phyloP scores from a whole-genome alignment of 352 stramenopile species.

The Achlya hypogyna region DNA sequence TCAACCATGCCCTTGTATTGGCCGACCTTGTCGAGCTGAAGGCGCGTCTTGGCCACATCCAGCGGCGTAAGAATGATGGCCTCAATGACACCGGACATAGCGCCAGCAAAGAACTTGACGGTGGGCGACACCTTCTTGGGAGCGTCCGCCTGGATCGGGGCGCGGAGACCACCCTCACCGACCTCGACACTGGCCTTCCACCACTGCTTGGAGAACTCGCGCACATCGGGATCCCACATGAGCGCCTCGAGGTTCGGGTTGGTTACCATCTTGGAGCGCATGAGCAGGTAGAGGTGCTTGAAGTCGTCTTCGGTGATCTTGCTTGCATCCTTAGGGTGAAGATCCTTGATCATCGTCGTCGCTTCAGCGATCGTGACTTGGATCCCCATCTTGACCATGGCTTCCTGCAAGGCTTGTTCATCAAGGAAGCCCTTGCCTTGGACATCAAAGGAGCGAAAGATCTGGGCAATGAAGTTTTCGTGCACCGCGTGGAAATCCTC shows the following conservation, averaged over 20 bases:
- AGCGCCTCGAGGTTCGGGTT: slow-evolving; percentile 62
- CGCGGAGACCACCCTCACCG: slow-evolving; percentile 58
- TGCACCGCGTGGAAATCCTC: slow-evolving; percentile 68
- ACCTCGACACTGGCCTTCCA: slow-evolving; percentile 80
- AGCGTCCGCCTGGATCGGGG: slow-evolving; percentile 36
- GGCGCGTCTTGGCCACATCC: slow-evolving; percentile 82
- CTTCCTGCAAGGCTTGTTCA: slow-evolving; percentile 50
- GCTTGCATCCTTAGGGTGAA: slow-evolving; percentile 54
- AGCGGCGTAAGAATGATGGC: slow-evolving; percentile 77
- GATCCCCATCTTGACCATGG: slow-evolving; percentile 53
- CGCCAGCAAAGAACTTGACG: slow-evolving; percentile 74
- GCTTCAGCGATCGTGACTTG: slow-evolving; percentile 60
- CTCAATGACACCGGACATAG: slow-evolving; percentile 79
- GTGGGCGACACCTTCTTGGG: slow-evolving; percentile 57
- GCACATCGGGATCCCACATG: slow-evolving; percentile 73
- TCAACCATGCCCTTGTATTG: slow-evolving; percentile 84
- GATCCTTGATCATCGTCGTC: slow-evolving; percentile 67
- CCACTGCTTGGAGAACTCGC: slow-evolving; percentile 78
- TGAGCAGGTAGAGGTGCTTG: slow-evolving; percentile 69
- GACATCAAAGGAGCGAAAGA: slow-evolving; percentile 59
- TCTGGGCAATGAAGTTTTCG: slow-evolving; percentile 65
- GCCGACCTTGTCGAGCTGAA: slow-evolving; percentile 80
- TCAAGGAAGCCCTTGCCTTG: slow-evolving; percentile 62
- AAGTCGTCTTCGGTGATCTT: slow-evolving; percentile 68
- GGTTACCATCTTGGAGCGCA: slow-evolving; percentile 69